Percentiles rank a stretch among this genome's conserved stretches.
Conservation (phyloP, 306 rosid genomes). For the Dryas alaskensis region DNA sequence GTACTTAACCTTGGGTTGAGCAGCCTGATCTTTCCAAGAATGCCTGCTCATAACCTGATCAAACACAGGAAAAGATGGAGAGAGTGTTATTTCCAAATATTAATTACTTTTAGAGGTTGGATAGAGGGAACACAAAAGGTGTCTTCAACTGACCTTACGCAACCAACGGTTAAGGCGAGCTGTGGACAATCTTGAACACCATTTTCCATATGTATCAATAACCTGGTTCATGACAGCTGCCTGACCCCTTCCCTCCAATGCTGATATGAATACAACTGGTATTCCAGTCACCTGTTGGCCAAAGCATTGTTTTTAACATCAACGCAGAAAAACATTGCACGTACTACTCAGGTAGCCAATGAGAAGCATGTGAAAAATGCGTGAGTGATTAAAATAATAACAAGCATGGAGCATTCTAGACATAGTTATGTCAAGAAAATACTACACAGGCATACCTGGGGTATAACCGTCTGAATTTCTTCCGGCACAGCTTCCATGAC, state of each 20-base stretch:
- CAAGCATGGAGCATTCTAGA: neutral
- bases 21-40: slow-evolving; percentile 96
- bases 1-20: slow-evolving; percentile 82
- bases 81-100: slow-evolving; percentile 18
- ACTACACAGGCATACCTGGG: slow-evolving; percentile 56
- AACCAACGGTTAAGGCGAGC: slow-evolving; percentile 94
- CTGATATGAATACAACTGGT: slow-evolving; percentile 84
- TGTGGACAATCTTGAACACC: slow-evolving; percentile 83
- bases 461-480: slow-evolving; percentile 83
- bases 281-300: slow-evolving; percentile 74
- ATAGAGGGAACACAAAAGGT: neutral
- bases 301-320: neutral
- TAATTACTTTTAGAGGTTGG: neutral
- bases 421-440: neutral
- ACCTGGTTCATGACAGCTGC: slow-evolving; percentile 61
- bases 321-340: neutral
- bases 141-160: slow-evolving; percentile 56
- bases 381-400: neutral
- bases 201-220: slow-evolving; percentile 72
- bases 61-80: neutral
- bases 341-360: neutral
- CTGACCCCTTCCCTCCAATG: slow-evolving; percentile 86
- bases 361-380: neutral
- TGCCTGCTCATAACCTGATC: slow-evolving; percentile 93
- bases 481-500: slow-evolving; percentile 76